Conservation (phyloP, 2,329 filamentous ascomycete species). For the Colletotrichum echinochloae region DNA sequence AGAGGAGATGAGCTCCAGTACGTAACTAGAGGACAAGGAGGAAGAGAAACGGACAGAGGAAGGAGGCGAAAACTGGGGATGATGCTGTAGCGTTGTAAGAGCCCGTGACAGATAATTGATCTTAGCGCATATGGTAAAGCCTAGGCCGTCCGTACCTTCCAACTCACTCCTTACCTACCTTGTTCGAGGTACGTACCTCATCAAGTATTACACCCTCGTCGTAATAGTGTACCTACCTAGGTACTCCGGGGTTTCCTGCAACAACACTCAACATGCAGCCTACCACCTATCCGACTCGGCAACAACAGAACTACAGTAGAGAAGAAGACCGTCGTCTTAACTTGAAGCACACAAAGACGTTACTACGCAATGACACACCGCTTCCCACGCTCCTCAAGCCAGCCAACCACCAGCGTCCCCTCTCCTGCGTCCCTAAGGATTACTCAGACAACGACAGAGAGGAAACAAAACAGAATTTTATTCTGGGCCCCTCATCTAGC, state of each 20-base stretch:
- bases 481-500: constrained; percentile 35
- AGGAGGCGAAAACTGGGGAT: not conserved
- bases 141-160: not conserved
- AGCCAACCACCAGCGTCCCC: not conserved
- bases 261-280: not conserved
- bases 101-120: constrained; percentile 1
- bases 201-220: too few relatives aligned
- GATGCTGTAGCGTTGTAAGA: constrained; percentile 10
- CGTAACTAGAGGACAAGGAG: not conserved
- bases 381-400: not conserved
- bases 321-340: constrained; percentile 7
- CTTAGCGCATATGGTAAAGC: not conserved
- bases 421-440: not conserved
- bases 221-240: not conserved
- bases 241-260: not conserved
- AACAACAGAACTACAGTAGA: not conserved
- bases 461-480: constrained; percentile 35
- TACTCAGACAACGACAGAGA: constrained; percentile 4
- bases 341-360: constrained; percentile 10
- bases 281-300: not conserved
- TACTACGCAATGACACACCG: not conserved
- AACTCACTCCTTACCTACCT: not conserved
- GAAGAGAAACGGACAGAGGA: not conserved
- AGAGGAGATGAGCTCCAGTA: not conserved
- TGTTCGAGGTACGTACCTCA: not conserved